Base-by-base conservation (phyloP, 345 rosid genomes). In the Angophora floribunda region DNA sequence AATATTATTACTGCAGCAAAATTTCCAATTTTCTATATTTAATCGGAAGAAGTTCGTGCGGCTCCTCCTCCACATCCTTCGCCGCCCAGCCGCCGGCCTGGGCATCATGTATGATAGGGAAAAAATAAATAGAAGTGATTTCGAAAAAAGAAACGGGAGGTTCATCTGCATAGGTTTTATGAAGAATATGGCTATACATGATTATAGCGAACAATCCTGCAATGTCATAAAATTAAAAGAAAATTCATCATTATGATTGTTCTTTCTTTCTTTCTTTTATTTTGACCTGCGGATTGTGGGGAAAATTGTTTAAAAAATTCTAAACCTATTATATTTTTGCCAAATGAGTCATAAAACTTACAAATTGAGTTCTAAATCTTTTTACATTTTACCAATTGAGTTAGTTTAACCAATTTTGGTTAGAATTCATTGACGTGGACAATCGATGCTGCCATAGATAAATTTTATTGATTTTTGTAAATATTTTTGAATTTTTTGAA, bases 51-150 rank as follows among this genome's bases (percentile, higher is more conserved):
- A 26, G 26, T 22, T 2, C 3, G 13, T 22, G 13, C 61, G 61
- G 61, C 61, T 55, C 61, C 61, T 55, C 28, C 28, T 55, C 61
- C 61, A 55, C 67, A 30, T 67, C 79, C 79, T 32, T 32, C 79
- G 36, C 9, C 44, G 44, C 13, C 65, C 32, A 55, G 15, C 32
- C 28, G 61, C 17, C 41, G 41, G 41, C 75, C 41, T n/a, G 41
- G 75, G 75, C 19, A 9, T 16, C 89, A 89, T 89, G 88, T 79
- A 13, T 86, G 9, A 44, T 89, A 75, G 41, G 41, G 41, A 36
- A 36, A 36, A 36, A n/a, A n/a, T n/a, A n/a, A n/a, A n/a, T n/a
- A n/a, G n/a, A n/a, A 89, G 67, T 28, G 90, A 90, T 65, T 91
- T 85, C 17, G 89, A 88, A 53, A 91, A 85, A 30, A 88, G 52